Evolutionary conservation across 805 yeast genomes (phyloP).

Genomic region (Zygosaccharomyces bisporus): DNA sequence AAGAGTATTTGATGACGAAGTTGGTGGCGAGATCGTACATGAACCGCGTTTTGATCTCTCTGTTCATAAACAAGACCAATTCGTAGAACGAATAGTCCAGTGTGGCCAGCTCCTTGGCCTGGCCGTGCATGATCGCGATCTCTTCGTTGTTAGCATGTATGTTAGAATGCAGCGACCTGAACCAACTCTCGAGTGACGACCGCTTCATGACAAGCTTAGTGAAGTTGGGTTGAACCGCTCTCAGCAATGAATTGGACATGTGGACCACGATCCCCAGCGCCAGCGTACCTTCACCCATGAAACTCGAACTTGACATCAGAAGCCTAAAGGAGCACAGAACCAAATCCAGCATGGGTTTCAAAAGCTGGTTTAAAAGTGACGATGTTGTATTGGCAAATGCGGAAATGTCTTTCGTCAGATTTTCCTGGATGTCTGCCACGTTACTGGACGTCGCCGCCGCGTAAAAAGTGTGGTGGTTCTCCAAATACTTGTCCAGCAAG

Average conservation of each 20-base stretch:
- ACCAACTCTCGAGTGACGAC: conserved; percentile 79
- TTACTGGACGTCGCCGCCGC: conserved; percentile 22
- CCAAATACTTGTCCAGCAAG: conserved; percentile 67
- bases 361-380: conserved; percentile 71
- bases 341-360: conserved; percentile 80
- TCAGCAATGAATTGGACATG: conserved; percentile 66
- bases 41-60: conserved; percentile 71
- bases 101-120: conserved; percentile 68
- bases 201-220: conserved; percentile 72
- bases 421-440: conserved; percentile 28
- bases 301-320: conserved; percentile 44
- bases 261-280: conserved; percentile 78
- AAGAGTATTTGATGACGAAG: conserved; percentile 82
- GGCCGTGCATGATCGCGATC: conserved; percentile 81
- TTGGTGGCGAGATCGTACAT: conserved; percentile 81
- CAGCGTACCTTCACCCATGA: conserved; percentile 67
- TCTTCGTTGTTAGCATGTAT: conserved; percentile 78
- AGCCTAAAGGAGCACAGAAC: conserved; percentile 76
- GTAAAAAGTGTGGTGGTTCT: conserved; percentile 42
- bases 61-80: conserved; percentile 69
- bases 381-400: conserved; percentile 70
- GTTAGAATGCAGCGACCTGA: conserved; percentile 78
- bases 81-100: conserved; percentile 79
- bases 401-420: conserved; percentile 69
- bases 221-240: conserved; percentile 84